phyloP scores from a whole-genome alignment of 805 yeast species.

The Saccharomycopsis microspora region DNA sequence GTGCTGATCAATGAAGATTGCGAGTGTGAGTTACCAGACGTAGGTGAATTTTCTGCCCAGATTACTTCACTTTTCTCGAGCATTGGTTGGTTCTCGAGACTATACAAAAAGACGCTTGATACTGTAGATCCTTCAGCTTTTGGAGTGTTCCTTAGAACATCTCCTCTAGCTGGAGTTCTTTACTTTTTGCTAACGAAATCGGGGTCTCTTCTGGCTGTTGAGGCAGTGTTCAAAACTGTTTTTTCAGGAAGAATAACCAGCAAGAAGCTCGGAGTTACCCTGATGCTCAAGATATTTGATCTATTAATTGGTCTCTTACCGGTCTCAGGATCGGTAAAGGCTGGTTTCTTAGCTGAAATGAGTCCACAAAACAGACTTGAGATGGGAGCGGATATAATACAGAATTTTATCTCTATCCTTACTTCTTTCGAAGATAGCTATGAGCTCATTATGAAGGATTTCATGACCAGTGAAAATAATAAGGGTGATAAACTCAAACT shows the following conservation, averaged over 20 bases:
- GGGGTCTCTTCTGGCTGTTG: conserved; percentile 2
- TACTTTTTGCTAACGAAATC: background rate
- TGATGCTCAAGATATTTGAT: conserved; percentile 23
- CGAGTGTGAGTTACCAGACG: background rate
- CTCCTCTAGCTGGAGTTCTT: conserved; percentile 10
- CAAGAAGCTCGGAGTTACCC: background rate
- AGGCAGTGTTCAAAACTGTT: background rate
- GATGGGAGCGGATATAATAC: conserved; percentile 23
- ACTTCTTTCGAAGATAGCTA: conserved; percentile 24
- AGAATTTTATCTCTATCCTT: conserved; percentile 29
- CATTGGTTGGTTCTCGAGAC: conserved; percentile 26
- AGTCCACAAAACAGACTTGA: conserved; percentile 25
- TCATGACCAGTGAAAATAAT: conserved; percentile 39
- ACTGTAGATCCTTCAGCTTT: background rate
- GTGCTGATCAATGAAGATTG: conserved; percentile 5
- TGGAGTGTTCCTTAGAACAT: background rate
- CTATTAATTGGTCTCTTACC: conserved; percentile 41
- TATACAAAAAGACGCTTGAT: conserved; percentile 16
- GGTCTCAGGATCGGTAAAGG: conserved; percentile 32
- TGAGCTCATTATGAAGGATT: conserved; percentile 25
- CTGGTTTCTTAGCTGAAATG: conserved; percentile 26
- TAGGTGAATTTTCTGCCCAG: conserved; percentile 14
- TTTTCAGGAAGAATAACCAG: background rate
- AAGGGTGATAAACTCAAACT: conserved; percentile 41
- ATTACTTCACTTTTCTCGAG: conserved; percentile 16